These are phyloP conservation scores for Yamadazyma endophytica DNA, from an alignment of 805 yeast species.

Conservation along the genomic window DNA sequence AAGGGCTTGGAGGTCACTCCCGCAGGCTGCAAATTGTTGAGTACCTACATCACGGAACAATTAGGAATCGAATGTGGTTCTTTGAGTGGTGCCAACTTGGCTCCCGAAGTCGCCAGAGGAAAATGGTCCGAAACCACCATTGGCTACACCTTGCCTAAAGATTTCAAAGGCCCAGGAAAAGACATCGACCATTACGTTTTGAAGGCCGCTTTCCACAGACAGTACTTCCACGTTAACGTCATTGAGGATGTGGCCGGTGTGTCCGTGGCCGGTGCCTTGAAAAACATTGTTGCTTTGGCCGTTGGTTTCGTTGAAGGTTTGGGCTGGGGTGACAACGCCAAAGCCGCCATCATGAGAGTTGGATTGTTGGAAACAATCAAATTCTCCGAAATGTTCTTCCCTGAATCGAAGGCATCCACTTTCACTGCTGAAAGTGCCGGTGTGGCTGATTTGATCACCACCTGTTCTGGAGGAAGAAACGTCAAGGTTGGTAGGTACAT, in stretches of 20 bases:
- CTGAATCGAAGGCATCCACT: constrained; percentile 32
- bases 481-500: constrained; percentile 44
- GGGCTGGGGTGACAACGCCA: constrained; percentile 49
- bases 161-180: constrained; percentile 37
- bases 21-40: constrained; percentile 41
- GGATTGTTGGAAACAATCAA: constrained; percentile 41
- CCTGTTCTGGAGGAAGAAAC: constrained; percentile 46
- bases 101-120: constrained; percentile 43
- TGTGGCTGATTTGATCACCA: constrained; percentile 46
- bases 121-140: constrained; percentile 47
- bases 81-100: constrained; percentile 46
- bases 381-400: constrained; percentile 55
- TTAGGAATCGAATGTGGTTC: constrained; percentile 44
- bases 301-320: constrained; percentile 46
- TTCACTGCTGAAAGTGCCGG: constrained; percentile 45
- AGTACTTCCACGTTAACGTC: constrained; percentile 43
- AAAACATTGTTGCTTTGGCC: constrained; percentile 43
- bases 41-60: constrained; percentile 39
- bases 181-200: constrained; percentile 38
- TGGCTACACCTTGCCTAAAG: constrained; percentile 36
- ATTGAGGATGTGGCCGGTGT: constrained; percentile 44
- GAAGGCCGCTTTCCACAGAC: constrained; percentile 43
- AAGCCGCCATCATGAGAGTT: constrained; percentile 45
- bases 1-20: constrained; percentile 44
- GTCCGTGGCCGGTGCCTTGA: constrained; percentile 45